Evolutionary conservation across 2,329 filamentous ascomycete species (phyloP), one percentile per base, ranked within the genome.

Genomic region (Hypomyces rosellus): DNA sequence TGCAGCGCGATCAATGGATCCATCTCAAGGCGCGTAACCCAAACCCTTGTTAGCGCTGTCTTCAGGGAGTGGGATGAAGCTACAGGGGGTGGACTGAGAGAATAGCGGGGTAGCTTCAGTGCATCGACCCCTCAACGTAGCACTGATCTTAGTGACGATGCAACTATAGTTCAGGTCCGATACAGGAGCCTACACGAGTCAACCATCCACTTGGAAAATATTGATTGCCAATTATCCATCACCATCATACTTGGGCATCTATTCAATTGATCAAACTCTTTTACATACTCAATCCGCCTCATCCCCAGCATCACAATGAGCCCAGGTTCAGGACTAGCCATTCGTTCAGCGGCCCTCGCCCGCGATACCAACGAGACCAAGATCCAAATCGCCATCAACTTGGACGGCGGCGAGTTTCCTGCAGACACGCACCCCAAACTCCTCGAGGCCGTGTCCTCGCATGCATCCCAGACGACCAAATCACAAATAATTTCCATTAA

Each of bases 281-380:
- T 44, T 44, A 37, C 16, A 43, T 13, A 41, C 5, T 20, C 34
- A 14, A 49, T 14, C 34, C 6, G 30, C 8, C 2, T 25, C 7
- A 15, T 14, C 33, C 13, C 39, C 34, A 49, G 15, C 13, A 7
- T 33, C 40, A 30, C 6, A 30, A 30, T 30, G 25, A 30, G 25
- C 25, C 25, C 25, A 30, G 9, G 25, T 11, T 30, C 9, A 8
- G 25, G 4, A 30, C 6, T 30, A 12, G 37, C 48, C 40, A 25
- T 51, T 34, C 51, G 51, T 4, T 34, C 51, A 9, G 84, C 89
- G 46, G 81, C 85, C 49, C 74, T 97, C 61, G 84, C 86, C 57
- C 89, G 93, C 67, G 86, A 92, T 71, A 99, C 93, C 64, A 97
- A 97, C 74, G 93, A 99, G 76, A 99, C 93, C 66, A 96, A 95